phyloP scores from a whole-genome alignment of 495 filamentous ascomycete species.

The Acidomyces sp. region DNA sequence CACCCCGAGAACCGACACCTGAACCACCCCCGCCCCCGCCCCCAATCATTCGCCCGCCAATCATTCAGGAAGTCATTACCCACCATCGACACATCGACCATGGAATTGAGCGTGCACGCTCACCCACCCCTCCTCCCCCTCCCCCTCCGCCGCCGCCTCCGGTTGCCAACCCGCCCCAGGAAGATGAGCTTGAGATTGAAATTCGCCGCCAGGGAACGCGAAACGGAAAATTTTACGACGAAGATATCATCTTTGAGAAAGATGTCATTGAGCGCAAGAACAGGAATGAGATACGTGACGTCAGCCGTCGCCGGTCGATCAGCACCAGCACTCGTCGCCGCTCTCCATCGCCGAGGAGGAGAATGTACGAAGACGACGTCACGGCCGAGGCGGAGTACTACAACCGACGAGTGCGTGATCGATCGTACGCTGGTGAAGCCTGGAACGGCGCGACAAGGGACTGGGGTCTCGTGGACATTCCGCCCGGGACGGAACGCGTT shows the following conservation, averaged over 20 bases:
- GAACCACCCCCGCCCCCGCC: constrained; percentile 34
- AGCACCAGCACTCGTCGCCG: constrained; percentile 12
- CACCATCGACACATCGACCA: constrained; percentile 83
- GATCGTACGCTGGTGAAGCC: constrained; percentile 52
- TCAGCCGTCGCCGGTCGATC: constrained; percentile 13
- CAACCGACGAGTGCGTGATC: constrained; percentile 43
- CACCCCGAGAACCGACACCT: constrained; percentile 20
- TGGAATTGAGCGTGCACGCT: constrained; percentile 33
- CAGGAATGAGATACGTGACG: background rate
- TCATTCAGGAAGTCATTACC: constrained; percentile 67
- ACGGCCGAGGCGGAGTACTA: constrained; percentile 54
- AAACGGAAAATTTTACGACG: constrained; percentile 34
- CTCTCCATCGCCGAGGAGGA: constrained; percentile 9
- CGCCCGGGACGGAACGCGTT: constrained; percentile 63
- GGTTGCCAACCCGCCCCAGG: constrained; percentile 15
- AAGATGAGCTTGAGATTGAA: constrained; percentile 35
- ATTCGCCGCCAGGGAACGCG: constrained; percentile 31
- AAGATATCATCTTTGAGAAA: constrained; percentile 47
- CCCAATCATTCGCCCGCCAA: constrained; percentile 49
- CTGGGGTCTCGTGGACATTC: constrained; percentile 68
- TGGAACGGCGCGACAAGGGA: constrained; percentile 53
- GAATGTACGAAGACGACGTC: constrained; percentile 27
- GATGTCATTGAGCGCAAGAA: constrained; percentile 26
- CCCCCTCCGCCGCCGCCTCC: constrained; percentile 28
- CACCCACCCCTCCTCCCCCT: constrained; percentile 27